Percentiles rank a stretch among this genome's conserved stretches.
Conservation (phyloP, 176 grass and related monocot species). For the Triticum aestivum region IWGSC_CS_RefSeq_v2.1 NC_057805.1:515884281-515884780, state of each 20-base stretch:
- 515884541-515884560: slow-evolving; percentile 35
- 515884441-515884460: slow-evolving; percentile 66
- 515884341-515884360: slow-evolving; percentile 50
- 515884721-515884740: neutral
- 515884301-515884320: slow-evolving; percentile 44
- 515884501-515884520: slow-evolving; percentile 34
- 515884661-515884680: neutral
- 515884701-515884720: slow-evolving; percentile 5
- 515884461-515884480: slow-evolving; percentile 38
- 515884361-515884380: slow-evolving; percentile 55
- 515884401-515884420: slow-evolving; percentile 36
- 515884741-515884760: neutral
- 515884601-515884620: neutral
- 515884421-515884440: slow-evolving; percentile 32
- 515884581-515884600: slow-evolving; percentile 27
- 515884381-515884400: slow-evolving; percentile 26
- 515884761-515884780: neutral
- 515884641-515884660: neutral
- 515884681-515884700: neutral
- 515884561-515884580: slow-evolving; percentile 23
- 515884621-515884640: slow-evolving; percentile 30
- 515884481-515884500: slow-evolving; percentile 24
- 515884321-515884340: slow-evolving; percentile 72
- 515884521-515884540: slow-evolving; percentile 34
- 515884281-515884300: slow-evolving; percentile 45